Percentiles rank a stretch among this genome's conserved stretches.
These are phyloP conservation scores for Thalassiosira profunda DNA, from an alignment of 108 stramenopile species.

Conservation along the genomic window DNA sequence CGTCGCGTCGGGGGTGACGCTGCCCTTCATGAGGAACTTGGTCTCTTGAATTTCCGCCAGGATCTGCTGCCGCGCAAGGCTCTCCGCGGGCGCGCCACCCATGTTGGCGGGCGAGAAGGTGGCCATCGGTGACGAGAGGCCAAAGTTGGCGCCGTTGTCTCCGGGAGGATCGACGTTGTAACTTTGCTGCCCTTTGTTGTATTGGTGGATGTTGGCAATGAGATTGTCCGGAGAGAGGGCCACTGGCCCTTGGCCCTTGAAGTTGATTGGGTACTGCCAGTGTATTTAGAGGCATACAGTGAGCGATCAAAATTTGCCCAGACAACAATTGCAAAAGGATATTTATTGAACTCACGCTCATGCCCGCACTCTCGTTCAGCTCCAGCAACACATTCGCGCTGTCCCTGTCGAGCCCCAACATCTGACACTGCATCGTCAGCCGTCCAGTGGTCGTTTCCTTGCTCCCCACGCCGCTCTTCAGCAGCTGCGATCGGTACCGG, in stretches of 20 bases:
- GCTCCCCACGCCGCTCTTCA: constrained; percentile 14
- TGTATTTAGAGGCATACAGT: neutral
- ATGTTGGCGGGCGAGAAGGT: constrained; percentile 1
- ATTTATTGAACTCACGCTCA: constrained; percentile 26
- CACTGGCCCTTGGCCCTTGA: neutral
- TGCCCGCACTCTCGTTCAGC: constrained; percentile 24
- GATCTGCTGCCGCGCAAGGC: constrained; percentile 67
- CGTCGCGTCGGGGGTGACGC: constrained; percentile 73
- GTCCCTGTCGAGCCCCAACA: constrained; percentile 66
- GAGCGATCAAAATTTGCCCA: no score
- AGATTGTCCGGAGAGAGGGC: neutral
- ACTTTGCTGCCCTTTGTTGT: neutral
- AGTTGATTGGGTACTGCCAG: constrained; percentile 25
- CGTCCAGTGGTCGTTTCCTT: constrained; percentile 21
- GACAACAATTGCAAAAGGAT: no score
- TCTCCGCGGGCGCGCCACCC: constrained; percentile 35
- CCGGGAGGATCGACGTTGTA: no score
- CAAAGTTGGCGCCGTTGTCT: constrained; percentile 30
- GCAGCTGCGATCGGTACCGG: constrained; percentile 45
- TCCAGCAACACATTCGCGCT: constrained; percentile 63
- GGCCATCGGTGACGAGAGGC: constrained; percentile 24
- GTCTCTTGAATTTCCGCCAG: constrained; percentile 80
- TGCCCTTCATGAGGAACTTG: constrained; percentile 66
- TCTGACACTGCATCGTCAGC: constrained; percentile 67
- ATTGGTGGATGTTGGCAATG: constrained; percentile 2